Conservation (phyloP, 352 stramenopile genomes). For the Phytophthora fragariae region DNA sequence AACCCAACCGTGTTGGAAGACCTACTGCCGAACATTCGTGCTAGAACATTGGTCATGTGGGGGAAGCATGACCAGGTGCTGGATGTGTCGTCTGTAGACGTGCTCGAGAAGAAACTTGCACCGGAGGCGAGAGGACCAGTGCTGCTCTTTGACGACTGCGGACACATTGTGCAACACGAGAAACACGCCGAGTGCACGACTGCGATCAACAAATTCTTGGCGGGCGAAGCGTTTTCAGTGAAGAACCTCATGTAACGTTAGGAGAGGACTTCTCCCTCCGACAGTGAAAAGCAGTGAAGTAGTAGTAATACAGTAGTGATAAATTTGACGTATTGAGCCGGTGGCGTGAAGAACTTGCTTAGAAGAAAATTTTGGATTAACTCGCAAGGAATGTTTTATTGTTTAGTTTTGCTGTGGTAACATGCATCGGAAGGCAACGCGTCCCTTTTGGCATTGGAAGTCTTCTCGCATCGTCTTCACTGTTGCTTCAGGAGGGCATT, state of each 20-base stretch:
- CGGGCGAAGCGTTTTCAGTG: conserved; percentile 26
- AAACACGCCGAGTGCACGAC: conserved; percentile 58
- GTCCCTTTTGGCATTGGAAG: too few relatives aligned
- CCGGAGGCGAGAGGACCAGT: conserved; percentile 45
- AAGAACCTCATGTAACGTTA: conserved; percentile 21
- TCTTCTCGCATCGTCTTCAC: too few relatives aligned
- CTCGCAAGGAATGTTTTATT: not conserved
- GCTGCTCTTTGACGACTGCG: conserved; percentile 68
- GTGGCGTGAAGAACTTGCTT: too few relatives aligned
- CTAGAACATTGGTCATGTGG: conserved; percentile 74
- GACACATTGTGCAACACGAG: conserved; percentile 78
- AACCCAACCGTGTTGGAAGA: conserved; percentile 70
- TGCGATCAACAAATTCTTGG: conserved; percentile 73
- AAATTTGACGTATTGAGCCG: too few relatives aligned
- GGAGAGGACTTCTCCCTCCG: too few relatives aligned
- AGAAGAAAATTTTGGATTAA: not conserved
- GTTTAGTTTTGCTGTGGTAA: not conserved
- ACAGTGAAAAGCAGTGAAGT: too few relatives aligned
- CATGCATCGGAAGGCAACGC: not conserved
- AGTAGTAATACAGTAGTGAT: too few relatives aligned
- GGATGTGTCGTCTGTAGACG: conserved; percentile 72
- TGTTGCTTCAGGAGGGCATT: too few relatives aligned
- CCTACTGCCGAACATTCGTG: conserved; percentile 61
- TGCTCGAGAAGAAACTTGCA: conserved; percentile 59
- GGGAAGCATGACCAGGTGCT: conserved; percentile 75